Percentiles rank a stretch among this genome's conserved stretches.
Evolutionary conservation across 2,329 filamentous ascomycete species (phyloP).

Genomic region (Fonsecaea erecta): DNA sequence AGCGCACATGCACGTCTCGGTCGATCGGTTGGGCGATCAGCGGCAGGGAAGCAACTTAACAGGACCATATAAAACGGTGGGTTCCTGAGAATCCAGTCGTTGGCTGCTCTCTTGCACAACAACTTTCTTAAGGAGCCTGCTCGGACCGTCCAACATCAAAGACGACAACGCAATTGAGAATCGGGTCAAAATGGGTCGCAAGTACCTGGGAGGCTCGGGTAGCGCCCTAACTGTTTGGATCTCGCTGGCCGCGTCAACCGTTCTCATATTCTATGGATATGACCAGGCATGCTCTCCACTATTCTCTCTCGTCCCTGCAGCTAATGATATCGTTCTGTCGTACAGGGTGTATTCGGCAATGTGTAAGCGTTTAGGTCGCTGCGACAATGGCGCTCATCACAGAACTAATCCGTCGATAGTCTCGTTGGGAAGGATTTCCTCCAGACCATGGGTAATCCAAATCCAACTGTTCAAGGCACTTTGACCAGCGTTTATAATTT

Average conservation of each 20-base stretch:
- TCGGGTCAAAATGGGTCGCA: slow-evolving; percentile 47
- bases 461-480: slow-evolving; percentile 34
- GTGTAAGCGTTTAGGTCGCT: slow-evolving; percentile 23
- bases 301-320: not conserved
- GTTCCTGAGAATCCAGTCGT: not conserved
- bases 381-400: not conserved
- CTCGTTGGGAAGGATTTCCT: slow-evolving; percentile 42
- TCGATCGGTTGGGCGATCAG: slow-evolving; percentile 10
- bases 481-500: slow-evolving; percentile 47
- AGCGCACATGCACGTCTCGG: slow-evolving; percentile 4
- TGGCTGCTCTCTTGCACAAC: not conserved
- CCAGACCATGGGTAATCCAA: slow-evolving; percentile 35
- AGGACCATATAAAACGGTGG: not conserved
- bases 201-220: slow-evolving; percentile 58
- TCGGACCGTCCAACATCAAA: not conserved
- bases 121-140: not conserved
- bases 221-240: slow-evolving; percentile 59
- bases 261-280: slow-evolving; percentile 57
- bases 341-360: slow-evolving; percentile 45
- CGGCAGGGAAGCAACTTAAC: not conserved
- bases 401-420: not conserved
- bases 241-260: slow-evolving; percentile 55
- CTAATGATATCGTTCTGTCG: slow-evolving; percentile 1
- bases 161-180: not conserved
- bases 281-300: slow-evolving; percentile 42